A percentile compares a stretch with the other conserved stretches of the same genome.
Evolutionary conservation across 495 filamentous ascomycete species (phyloP).

Genomic region (Penicillium malachiteum): DNA sequence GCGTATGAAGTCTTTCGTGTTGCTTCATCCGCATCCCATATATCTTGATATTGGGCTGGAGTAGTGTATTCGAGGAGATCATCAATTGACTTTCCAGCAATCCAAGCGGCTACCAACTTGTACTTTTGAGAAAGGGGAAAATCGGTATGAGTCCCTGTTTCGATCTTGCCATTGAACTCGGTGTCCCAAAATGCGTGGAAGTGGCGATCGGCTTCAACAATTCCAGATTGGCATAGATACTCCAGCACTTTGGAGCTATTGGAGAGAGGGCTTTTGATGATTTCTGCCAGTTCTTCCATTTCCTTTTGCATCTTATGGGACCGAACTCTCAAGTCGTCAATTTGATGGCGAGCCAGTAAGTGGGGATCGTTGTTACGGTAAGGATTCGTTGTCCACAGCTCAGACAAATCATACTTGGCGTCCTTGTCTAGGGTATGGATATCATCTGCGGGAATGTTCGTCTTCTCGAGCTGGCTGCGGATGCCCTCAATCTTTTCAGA

Average conservation of each 20-base stretch:
- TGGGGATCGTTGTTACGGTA: background rate
- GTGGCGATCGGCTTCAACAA: background rate
- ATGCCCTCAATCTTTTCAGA: background rate
- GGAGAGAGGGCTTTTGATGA: background rate
- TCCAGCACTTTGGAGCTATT: background rate
- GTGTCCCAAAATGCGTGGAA: background rate
- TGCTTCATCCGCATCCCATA: background rate
- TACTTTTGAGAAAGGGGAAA: no score
- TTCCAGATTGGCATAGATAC: background rate
- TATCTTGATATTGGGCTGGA: background rate
- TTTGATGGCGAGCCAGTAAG: background rate
- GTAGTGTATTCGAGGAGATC: background rate
- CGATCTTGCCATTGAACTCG: background rate
- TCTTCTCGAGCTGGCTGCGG: background rate
- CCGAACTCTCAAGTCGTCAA: background rate
- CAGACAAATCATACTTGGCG: background rate
- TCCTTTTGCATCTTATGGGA: background rate
- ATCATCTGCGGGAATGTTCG: background rate
- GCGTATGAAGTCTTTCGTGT: background rate
- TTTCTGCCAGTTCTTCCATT: background rate
- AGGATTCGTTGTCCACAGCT: background rate
- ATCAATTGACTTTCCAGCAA: background rate
- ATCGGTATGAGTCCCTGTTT: no score
- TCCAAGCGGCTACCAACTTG: background rate
- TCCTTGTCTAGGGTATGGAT: background rate